Base-by-base conservation (phyloP, 805 yeast species). In the Candida glaebosa region DNA sequence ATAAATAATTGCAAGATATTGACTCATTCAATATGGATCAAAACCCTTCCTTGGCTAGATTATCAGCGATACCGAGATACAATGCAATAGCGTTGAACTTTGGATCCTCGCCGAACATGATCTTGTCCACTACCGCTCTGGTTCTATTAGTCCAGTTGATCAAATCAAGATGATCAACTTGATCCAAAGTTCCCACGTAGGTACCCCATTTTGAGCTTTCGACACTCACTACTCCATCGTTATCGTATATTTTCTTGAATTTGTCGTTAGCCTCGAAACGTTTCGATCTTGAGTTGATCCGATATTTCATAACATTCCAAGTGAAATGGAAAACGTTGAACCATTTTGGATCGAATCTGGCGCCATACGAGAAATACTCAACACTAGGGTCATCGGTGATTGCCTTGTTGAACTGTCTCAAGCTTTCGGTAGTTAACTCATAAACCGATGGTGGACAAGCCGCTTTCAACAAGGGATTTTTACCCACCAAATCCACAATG, bases 141-240 rank as follows among this genome's bases (percentile, higher is more conserved):
- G 75, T 43, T 3, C 70, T 56, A 51, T 81, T 83, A 37, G 82
- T 76, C 95, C 96, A 84, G 56, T 89, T 90, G 38, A 89, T 87
- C 44, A 88, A 65, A 58, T 90, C 96, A 45, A 87, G 66, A 62
- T 89, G 97, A 61, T 89, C 96, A 2, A 84, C 87, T 47, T 81
- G 75, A 31, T 78, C 78, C 26, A 90, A 58, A 0, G 93, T 85
- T 0, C 96, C 97, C 49, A 81, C 57, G 60, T 85, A 87, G 34
- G 78, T 64, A 0, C 96, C 96, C 96, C 96, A 89, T 52, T 75
- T 76, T 1, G 95, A 68, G 44, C 93, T 84, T 30, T 70, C 65
- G 2, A 87, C 83, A 46, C 91, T 82, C 2, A 89, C 95, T 67
- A 90, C 61, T 0, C 97, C 97, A 63, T 89, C 97, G 57, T 87